These are phyloP conservation scores for Penicillium sp. DNA, from an alignment of 2,329 filamentous ascomycete genomes.

Conservation along the genomic window DNA sequence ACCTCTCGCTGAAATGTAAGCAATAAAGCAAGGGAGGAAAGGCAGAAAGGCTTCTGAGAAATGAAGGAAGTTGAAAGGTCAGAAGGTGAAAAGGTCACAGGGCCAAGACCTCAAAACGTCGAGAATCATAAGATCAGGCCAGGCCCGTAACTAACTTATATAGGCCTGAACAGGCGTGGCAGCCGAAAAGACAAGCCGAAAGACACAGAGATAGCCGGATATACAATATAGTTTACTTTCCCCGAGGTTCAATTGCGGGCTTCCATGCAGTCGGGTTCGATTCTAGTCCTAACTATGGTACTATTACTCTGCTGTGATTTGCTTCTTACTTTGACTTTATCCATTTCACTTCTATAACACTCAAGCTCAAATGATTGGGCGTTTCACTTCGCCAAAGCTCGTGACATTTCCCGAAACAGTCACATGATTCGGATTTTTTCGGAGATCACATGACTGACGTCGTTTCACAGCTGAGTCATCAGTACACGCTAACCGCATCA, in stretches of 20 bases:
- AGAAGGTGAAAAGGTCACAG: not conserved
- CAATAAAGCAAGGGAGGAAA: slow-evolving; percentile 7
- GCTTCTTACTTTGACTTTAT: not conserved
- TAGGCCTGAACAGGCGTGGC: not conserved
- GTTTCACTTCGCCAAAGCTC: not conserved
- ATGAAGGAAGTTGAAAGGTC: not conserved
- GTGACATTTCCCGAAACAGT: slow-evolving; percentile 8
- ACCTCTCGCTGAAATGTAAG: not conserved
- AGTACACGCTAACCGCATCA: slow-evolving; percentile 14
- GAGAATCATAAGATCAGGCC: not conserved
- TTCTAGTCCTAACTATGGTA: not conserved
- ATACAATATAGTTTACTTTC: slow-evolving; percentile 17
- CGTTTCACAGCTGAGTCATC: slow-evolving; percentile 7
- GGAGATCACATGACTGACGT: slow-evolving; percentile 20
- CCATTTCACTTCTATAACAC: not conserved
- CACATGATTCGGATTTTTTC: slow-evolving; percentile 19
- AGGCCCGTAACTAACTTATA: not conserved
- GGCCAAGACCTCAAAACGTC: not conserved
- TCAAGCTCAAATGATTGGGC: not conserved
- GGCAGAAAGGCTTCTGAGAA: not conserved
- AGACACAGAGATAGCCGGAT: slow-evolving; percentile 16
- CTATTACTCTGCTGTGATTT: not conserved
- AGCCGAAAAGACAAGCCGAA: slow-evolving; percentile 10
- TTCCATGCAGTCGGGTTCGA: slow-evolving; percentile 7
- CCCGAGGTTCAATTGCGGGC: slow-evolving; percentile 20